Base-by-base conservation (phyloP, 164 flowering plant genomes). In the Brasenia schreberi region DNA sequence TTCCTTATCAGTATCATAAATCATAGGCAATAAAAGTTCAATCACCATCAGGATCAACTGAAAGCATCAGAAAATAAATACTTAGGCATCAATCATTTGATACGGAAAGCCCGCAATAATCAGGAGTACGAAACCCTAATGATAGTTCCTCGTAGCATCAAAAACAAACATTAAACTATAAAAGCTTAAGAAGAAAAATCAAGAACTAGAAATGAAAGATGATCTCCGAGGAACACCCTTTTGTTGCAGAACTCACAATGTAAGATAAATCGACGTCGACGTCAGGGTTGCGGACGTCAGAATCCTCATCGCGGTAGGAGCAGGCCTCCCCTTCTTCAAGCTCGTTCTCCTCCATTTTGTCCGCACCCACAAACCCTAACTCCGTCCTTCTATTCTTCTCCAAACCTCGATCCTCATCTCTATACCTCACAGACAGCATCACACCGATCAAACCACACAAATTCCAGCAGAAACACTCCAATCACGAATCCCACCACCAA, bases 241-340 rank as follows among this genome's bases (percentile, higher is more conserved):
- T 33, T 33, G 39, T 33, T 33, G 1, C 39, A 2, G 39, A 33
- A 49, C 96, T 82, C 81, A 90, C 96, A 76, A 90, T 73, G 87
- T 87, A 86, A 70, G 93, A 82, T 72, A 87, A 79, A 69, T 66
- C 84, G 33, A 68, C 74, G 4, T 49, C 56, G 56, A 49, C 56
- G 67, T 86, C 87, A 76, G 83, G 85, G 71, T 90, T 86, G 72
- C 79, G 67, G 72, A 62, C 65, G 43, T 67, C 72, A 12, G 74
- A 83, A 9, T 81, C 79, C 56, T 49, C 56, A 19, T 77, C 70
- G 79, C 79, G 78, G 81, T 79, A 83, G 65, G 78, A 81, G 74
- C 75, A 83, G 71, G 96, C 94, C 72, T 90, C 98, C 39, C 98
- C 98, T 87, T 93, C 98, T 83, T 93, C 98, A 70, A 93, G 87